Evolutionary conservation across 169 alveolate species (phyloP).

Genomic region (Plasmodium cynomolgi): DNA sequence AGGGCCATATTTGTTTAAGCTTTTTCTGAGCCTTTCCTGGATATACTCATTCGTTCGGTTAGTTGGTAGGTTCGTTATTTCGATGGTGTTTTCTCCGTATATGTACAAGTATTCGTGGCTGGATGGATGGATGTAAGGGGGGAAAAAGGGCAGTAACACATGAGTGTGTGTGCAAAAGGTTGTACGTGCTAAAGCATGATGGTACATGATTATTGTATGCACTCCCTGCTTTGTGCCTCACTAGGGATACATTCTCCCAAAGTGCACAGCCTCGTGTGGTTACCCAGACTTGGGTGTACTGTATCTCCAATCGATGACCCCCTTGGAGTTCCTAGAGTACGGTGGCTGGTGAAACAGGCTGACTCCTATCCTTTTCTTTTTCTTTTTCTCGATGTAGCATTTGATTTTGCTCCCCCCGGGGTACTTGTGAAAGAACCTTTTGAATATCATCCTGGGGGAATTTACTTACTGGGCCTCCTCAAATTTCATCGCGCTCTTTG

Average conservation of each 20-base stretch:
- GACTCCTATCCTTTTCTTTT: slow-evolving; percentile 21
- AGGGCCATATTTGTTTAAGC: slow-evolving; percentile 88
- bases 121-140: neutral
- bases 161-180: neutral
- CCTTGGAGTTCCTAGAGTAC: slow-evolving; percentile 50
- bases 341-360: slow-evolving; percentile 60
- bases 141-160: neutral
- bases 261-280: neutral
- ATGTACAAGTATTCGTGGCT: slow-evolving; percentile 81
- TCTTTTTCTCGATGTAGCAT: slow-evolving; percentile 58
- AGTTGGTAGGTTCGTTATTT: slow-evolving; percentile 85
- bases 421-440: slow-evolving; percentile 69
- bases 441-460: slow-evolving; percentile 36
- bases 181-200: neutral
- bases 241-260: neutral
- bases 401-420: slow-evolving; percentile 74
- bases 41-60: slow-evolving; percentile 91
- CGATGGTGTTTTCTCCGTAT: slow-evolving; percentile 87
- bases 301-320: slow-evolving; percentile 78
- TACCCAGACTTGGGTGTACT: slow-evolving; percentile 79
- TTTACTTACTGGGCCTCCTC: neutral
- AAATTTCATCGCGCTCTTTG: neutral
- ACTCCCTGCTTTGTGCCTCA: neutral
- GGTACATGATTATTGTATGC: neutral
- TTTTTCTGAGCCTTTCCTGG: slow-evolving; percentile 89